Base-by-base conservation (phyloP, 495 filamentous ascomycete species). In the Penicillium silybi region DNA sequence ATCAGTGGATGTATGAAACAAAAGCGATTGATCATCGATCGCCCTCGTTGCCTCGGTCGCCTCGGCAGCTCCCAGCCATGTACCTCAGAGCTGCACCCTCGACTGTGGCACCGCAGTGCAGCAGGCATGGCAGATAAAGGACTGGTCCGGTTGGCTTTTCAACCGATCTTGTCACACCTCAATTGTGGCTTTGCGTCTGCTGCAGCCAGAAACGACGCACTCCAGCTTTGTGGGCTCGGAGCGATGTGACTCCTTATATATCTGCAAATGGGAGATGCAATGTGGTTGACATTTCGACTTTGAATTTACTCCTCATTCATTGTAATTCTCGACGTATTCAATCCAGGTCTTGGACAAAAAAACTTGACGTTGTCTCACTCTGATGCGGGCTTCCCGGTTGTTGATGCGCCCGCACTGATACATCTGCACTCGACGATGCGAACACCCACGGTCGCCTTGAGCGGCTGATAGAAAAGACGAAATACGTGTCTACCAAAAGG, bases 41-140 rank as follows among this genome's bases (percentile, higher is more conserved):
- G 4, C 29, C 13, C 10, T 32, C 29, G 11, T 23, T 6, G 22
- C 22, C 22, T 23, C 22, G 22, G 29, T 32, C 10, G 10, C 29
- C 29, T 32, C 29, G 2, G 29, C 9, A 13, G 11, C 29, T 13
- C 29, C 10, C 11, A 4, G 7, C 26, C 29, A 2, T 11, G 10
- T 15, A 32, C 1, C n/a, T n/a, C n/a, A 13, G 29, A 13, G 29
- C 29, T 32, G 9, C 6, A 32, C 29, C 9, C 29, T 32, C 10
- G 60, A 60, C 51, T 50, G 60, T 23, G 60, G 60, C 47, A 52
- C 50, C 35, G 46, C 41, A 50, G 41, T 11, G 41, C 41, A 50
- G 41, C 41, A 50, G 40, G 60, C 60, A 16, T 54, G 56, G 60
- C 49, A 27, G 23, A 63, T 32, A 32, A 32, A 2, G 10, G 29